These are phyloP conservation scores for Brasenia schreberi DNA, from an alignment of 164 flowering plant species.

Conservation along the genomic window DNA sequence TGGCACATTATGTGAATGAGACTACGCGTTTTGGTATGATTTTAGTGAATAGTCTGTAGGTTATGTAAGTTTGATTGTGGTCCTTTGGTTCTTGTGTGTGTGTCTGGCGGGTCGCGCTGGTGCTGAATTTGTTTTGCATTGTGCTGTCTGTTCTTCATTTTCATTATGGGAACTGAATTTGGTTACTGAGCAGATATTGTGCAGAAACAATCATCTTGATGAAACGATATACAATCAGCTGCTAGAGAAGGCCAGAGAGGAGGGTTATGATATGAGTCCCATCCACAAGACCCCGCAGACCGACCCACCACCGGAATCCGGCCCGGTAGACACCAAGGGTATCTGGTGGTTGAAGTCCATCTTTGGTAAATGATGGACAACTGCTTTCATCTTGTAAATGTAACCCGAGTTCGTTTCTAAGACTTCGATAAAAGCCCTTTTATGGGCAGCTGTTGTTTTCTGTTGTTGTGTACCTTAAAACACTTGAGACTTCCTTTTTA, in stretches of 20 bases:
- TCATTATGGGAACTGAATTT: no score
- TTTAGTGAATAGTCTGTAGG: no score
- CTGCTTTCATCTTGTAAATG: background rate
- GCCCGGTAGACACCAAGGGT: constrained; percentile 61
- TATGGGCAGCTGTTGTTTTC: background rate
- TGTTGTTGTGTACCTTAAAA: background rate
- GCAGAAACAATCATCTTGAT: constrained; percentile 58
- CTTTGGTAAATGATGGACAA: constrained; percentile 36
- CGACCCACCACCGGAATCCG: constrained; percentile 58
- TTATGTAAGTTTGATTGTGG: no score
- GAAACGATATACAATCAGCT: constrained; percentile 65
- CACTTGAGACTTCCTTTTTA: background rate
- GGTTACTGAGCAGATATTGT: constrained; percentile 35
- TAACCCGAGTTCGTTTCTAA: constrained; percentile 3
- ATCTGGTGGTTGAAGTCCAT: constrained; percentile 93
- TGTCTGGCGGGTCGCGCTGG: no score
- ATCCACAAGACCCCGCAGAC: constrained; percentile 77
- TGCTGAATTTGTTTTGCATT: no score
- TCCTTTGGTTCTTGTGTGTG: no score
- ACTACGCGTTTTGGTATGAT: no score
- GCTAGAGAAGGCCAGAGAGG: constrained; percentile 52
- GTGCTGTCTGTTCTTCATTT: no score
- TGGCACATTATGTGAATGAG: no score
- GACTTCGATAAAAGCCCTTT: background rate
- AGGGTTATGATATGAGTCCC: constrained; percentile 80